Evolutionary conservation across 2,329 filamentous ascomycete species (phyloP), one percentile per base, ranked within the genome.

Genomic region (Sporothrix variecibatus): DNA sequence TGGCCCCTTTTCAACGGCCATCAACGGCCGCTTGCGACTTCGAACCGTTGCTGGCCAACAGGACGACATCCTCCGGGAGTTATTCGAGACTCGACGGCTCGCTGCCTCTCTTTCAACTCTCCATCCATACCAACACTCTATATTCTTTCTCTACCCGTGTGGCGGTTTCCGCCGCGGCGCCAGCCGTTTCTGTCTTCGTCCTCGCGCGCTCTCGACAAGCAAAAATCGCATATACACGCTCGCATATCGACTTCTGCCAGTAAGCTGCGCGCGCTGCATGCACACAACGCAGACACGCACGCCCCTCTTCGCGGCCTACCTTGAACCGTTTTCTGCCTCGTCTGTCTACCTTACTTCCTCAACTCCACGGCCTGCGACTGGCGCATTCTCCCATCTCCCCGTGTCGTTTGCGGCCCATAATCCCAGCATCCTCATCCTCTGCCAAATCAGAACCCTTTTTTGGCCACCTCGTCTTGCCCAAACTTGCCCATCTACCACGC

Each of bases 151-250:
- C 46, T 23, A 43, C 43, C 58, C 31, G n/a, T 69, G 31, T 68
- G 43, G 67, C 71, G 20, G 62, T 46, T 72, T 46, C 71, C 53
- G 70, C 70, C 31, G 64, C 74, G 64, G 72, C 72, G 64, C 65
- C 65, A 70, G 70, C 72, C 72, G 64, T 70, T 34, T 72, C 74
- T 49, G n/a, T 64, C n/a, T 56, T 56, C 23, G 23, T 23, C 2
- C 60, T 31, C 20, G 34, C 60, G 64, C 46, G 40, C 34, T 17
- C 46, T 68, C n/a, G 51, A 53, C n/a, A 49, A 43, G 28, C 43
- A 31, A 72, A 67, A 15, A n/a, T 17, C 26, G 43, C 65, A 68
- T 68, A 51, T 40, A 28, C 15, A 68, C 64, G 64, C 40, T 28
- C 40, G 56, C 40, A 60, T 72, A 34, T 62, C 43, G 34, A 64